These are phyloP conservation scores for Acanthamoeba triangularis DNA, from an alignment of 208 protist genomes.

Conservation along the genomic window DNA sequence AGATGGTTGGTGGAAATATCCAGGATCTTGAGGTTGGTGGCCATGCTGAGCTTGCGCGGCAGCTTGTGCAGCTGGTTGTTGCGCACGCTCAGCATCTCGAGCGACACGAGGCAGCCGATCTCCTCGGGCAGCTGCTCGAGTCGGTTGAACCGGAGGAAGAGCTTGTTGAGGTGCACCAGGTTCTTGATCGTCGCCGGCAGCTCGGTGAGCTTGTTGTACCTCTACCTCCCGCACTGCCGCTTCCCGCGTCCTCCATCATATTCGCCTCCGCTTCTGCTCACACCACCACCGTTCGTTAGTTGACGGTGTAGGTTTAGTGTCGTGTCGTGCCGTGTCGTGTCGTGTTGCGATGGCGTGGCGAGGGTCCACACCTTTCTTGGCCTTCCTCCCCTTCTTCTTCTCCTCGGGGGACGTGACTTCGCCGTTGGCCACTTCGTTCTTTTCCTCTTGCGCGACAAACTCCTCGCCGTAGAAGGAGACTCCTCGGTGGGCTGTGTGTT, in stretches of 20 bases:
- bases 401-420: not conserved
- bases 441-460: not conserved
- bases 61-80: slow-evolving; percentile 80
- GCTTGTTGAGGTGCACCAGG: slow-evolving; percentile 25
- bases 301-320: too few species aligned
- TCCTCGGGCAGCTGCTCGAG: slow-evolving; percentile 74
- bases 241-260: not conserved
- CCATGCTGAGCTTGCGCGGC: slow-evolving; percentile 37
- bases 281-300: too few species aligned
- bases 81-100: slow-evolving; percentile 83
- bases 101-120: slow-evolving; percentile 49
- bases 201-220: slow-evolving; percentile 64
- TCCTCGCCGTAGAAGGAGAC: slow-evolving; percentile 66
- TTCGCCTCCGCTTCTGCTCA: not conserved
- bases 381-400: slow-evolving; percentile 48
- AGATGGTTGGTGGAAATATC: slow-evolving; percentile 55
- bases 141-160: slow-evolving; percentile 78
- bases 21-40: slow-evolving; percentile 75
- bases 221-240: slow-evolving; percentile 18
- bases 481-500: not conserved
- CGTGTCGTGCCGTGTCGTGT: not conserved
- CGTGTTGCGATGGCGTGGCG: not conserved
- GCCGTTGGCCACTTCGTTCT: not conserved
- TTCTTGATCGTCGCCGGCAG: slow-evolving; percentile 12
- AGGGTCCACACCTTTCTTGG: not conserved